These are phyloP conservation scores for Acer saccharum DNA, from an alignment of 345 rosid genomes.

Conservation along the genomic window DNA sequence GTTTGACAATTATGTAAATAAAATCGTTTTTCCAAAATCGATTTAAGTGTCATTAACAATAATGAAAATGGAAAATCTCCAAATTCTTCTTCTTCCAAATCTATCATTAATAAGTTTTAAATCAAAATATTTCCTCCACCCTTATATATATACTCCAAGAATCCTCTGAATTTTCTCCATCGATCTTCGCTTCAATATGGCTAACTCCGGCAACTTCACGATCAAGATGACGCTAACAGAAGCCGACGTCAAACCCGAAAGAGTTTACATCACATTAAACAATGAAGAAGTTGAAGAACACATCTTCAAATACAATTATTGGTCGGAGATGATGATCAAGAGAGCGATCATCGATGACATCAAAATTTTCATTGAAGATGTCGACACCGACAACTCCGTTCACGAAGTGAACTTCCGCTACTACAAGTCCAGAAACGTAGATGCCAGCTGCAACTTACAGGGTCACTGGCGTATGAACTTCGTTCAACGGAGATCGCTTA, in stretches of 20 bases:
- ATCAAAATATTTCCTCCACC: too few relatives aligned
- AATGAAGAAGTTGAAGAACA: background rate
- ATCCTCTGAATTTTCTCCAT: background rate
- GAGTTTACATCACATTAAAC: background rate
- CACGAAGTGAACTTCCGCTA: background rate
- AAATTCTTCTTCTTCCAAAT: too few relatives aligned
- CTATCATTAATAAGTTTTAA: too few relatives aligned
- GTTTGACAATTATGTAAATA: too few relatives aligned
- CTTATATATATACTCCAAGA: background rate
- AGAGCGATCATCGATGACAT: background rate
- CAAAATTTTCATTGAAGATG: background rate
- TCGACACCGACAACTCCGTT: background rate
- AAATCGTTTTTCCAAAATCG: too few relatives aligned
- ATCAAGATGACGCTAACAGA: conserved; percentile 5
- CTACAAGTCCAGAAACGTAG: background rate
- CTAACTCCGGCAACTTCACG: background rate
- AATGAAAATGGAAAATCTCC: too few relatives aligned
- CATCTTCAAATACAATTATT: background rate
- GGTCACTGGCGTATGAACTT: conserved; percentile 13
- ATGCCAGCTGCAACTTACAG: background rate
- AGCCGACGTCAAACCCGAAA: background rate
- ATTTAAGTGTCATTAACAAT: too few relatives aligned
- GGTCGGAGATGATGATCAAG: background rate
- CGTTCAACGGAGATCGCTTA: background rate
- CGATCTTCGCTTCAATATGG: background rate